Percentiles rank a stretch among this genome's conserved stretches.
phyloP scores from a whole-genome alignment of 2,329 filamentous ascomycete species.

The Diaporthe destruens region DNA sequence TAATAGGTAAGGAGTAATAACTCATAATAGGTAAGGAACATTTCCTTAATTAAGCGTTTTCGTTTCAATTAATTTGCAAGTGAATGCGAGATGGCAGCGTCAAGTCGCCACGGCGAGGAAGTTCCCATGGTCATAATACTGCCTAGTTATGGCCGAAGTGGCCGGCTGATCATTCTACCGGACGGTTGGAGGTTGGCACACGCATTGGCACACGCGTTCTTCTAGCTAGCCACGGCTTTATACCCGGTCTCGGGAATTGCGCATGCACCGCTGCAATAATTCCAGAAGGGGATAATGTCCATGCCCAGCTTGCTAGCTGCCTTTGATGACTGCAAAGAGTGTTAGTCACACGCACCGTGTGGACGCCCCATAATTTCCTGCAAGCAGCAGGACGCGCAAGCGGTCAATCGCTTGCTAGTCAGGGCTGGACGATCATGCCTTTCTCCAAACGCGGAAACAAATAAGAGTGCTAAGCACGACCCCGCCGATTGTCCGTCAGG shows the following conservation, averaged over 20 bases:
- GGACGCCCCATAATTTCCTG: slow-evolving; percentile 4
- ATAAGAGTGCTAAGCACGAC: not conserved
- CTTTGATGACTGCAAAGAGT: not conserved
- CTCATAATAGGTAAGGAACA: too few species aligned
- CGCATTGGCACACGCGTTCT: too few species aligned
- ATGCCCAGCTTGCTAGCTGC: not conserved
- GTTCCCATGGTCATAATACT: not conserved
- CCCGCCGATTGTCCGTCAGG: not conserved
- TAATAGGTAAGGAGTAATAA: rapidly evolving
- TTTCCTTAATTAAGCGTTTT: too few species aligned
- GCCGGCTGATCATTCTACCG: not conserved
- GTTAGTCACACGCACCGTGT: not conserved
- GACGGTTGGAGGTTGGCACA: too few species aligned
- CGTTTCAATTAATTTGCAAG: too few species aligned
- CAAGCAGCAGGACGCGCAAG: slow-evolving; percentile 10
- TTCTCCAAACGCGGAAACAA: not conserved
- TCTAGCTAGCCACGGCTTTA: not conserved
- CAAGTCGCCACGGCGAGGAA: not conserved
- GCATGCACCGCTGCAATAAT: not conserved
- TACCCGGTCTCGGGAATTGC: not conserved
- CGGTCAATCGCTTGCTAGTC: not conserved
- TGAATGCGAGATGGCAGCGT: too few species aligned
- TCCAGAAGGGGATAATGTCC: not conserved
- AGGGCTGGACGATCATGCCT: not conserved
- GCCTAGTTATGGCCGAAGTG: too few species aligned